Evolutionary conservation across 2,329 filamentous ascomycete species (phyloP).

Genomic region (Fusarium graminum): DNA sequence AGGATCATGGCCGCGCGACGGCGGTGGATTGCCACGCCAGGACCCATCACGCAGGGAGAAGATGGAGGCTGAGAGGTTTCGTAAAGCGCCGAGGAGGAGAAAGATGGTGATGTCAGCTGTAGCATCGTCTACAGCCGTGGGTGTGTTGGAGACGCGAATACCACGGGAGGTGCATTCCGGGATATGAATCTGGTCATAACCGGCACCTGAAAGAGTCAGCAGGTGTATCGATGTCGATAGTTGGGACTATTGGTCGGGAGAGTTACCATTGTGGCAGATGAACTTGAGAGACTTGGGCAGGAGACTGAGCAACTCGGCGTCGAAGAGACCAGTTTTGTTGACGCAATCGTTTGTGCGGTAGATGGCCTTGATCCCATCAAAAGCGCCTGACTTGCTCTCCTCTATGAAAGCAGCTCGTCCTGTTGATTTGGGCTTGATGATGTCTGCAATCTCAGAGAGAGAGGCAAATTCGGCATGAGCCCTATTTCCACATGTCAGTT

Average conservation of each 20-base stretch:
- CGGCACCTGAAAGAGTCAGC: slow-evolving; percentile 69
- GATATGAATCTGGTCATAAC: slow-evolving; percentile 87
- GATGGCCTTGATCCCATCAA: slow-evolving; percentile 74
- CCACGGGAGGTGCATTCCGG: slow-evolving; percentile 74
- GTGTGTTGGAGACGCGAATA: slow-evolving; percentile 83
- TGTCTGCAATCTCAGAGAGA: slow-evolving; percentile 72
- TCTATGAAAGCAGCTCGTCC: slow-evolving; percentile 76
- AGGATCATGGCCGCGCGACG: slow-evolving; percentile 79
- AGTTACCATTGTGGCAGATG: slow-evolving; percentile 71
- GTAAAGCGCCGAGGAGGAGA: slow-evolving; percentile 82
- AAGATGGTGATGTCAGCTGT: slow-evolving; percentile 87
- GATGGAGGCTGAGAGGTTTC: slow-evolving; percentile 78
- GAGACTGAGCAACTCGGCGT: slow-evolving; percentile 74
- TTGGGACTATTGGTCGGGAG: not conserved
- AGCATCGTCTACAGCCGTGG: slow-evolving; percentile 83
- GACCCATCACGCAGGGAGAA: slow-evolving; percentile 72
- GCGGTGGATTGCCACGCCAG: slow-evolving; percentile 72
- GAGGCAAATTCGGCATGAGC: slow-evolving; percentile 67
- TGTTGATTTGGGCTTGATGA: slow-evolving; percentile 71
- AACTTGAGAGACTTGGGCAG: slow-evolving; percentile 68
- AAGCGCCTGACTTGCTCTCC: slow-evolving; percentile 73
- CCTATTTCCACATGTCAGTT: not conserved
- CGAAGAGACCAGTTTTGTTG: slow-evolving; percentile 75
- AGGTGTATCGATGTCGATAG: not conserved
- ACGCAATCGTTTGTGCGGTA: slow-evolving; percentile 80